Evolutionary conservation across 495 filamentous ascomycete genomes (phyloP).

Genomic region (Tuber borchii): DNA sequence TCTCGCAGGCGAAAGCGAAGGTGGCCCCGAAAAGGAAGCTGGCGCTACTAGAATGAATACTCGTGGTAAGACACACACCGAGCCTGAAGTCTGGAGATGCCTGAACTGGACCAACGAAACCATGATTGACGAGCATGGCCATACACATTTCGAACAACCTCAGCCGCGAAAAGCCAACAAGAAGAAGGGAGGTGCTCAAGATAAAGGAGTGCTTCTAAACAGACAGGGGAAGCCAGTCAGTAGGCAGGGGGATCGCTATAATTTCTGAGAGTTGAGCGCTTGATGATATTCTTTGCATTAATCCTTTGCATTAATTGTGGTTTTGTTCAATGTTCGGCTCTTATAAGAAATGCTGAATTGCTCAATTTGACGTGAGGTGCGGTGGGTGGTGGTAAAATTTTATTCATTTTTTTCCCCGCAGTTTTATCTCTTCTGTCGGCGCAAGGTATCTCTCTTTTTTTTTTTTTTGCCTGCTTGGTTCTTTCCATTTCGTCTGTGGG

Average conservation of each 20-base stretch:
- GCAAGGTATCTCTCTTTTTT: not conserved
- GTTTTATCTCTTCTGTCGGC: not conserved
- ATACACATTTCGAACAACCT: conserved; percentile 73
- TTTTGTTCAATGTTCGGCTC: conserved; percentile 4
- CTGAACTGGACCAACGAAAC: conserved; percentile 74
- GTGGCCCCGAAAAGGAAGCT: conserved; percentile 53
- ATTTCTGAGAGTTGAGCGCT: conserved; percentile 44
- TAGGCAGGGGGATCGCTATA: conserved; percentile 41
- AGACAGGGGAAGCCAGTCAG: conserved; percentile 40
- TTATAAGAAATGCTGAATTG: not conserved
- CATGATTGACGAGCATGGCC: conserved; percentile 67
- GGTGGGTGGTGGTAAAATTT: not conserved
- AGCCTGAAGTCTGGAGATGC: conserved; percentile 60
- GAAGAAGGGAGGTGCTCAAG: conserved; percentile 43
- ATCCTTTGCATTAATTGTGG: not conserved
- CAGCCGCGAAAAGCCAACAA: conserved; percentile 57
- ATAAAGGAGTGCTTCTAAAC: conserved; percentile 37
- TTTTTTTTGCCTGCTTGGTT: not conserved
- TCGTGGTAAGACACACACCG: conserved; percentile 62
- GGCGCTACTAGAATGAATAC: conserved; percentile 65
- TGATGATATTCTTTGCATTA: not conserved
- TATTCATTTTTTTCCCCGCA: not conserved
- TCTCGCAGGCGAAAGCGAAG: conserved; percentile 52
- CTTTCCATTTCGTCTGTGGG: not conserved
- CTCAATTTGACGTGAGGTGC: not conserved